These are phyloP conservation scores for Komagataella pseudopastoris DNA, from an alignment of 805 yeast species.

Conservation along the genomic window DNA sequence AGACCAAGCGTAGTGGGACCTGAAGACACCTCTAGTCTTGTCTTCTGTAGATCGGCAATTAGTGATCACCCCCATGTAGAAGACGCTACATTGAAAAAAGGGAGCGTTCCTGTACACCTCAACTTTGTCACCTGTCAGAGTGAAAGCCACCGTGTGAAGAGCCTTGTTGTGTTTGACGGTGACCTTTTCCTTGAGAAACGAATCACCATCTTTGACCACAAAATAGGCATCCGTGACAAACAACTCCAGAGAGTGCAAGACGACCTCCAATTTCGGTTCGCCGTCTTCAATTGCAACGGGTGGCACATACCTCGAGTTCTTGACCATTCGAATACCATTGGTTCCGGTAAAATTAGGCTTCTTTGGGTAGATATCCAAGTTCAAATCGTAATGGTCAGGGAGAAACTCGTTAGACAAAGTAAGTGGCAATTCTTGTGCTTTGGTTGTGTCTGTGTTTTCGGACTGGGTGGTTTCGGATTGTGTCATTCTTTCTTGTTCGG, in stretches of 20 bases:
- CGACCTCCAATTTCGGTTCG: slow-evolving; percentile 11
- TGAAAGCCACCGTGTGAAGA: slow-evolving; percentile 19
- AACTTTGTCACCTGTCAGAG: neutral
- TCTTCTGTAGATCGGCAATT: slow-evolving; percentile 24
- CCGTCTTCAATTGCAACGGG: slow-evolving; percentile 2
- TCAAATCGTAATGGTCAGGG: slow-evolving; percentile 24
- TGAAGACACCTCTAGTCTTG: slow-evolving; percentile 49
- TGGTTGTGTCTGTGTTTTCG: neutral
- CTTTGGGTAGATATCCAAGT: slow-evolving; percentile 19
- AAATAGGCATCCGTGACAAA: slow-evolving; percentile 22
- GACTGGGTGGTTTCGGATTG: neutral
- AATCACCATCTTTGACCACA: slow-evolving; percentile 4
- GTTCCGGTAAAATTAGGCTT: slow-evolving; percentile 34
- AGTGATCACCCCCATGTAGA: slow-evolving; percentile 38
- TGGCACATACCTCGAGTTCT: slow-evolving; percentile 10
- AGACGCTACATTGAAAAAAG: slow-evolving; percentile 12
- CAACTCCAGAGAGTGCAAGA: slow-evolving; percentile 26
- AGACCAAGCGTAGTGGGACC: slow-evolving; percentile 38
- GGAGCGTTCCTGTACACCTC: neutral
- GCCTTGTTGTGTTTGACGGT: slow-evolving; percentile 21
- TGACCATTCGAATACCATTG: slow-evolving; percentile 17
- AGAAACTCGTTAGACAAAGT: slow-evolving; percentile 16
- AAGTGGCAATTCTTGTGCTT: slow-evolving; percentile 5
- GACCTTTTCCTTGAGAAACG: slow-evolving; percentile 12
- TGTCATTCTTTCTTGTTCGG: neutral